Conservation (phyloP, 768 basidiomycete genomes). For the Lanmaoa pseudosensibilis region DNA sequence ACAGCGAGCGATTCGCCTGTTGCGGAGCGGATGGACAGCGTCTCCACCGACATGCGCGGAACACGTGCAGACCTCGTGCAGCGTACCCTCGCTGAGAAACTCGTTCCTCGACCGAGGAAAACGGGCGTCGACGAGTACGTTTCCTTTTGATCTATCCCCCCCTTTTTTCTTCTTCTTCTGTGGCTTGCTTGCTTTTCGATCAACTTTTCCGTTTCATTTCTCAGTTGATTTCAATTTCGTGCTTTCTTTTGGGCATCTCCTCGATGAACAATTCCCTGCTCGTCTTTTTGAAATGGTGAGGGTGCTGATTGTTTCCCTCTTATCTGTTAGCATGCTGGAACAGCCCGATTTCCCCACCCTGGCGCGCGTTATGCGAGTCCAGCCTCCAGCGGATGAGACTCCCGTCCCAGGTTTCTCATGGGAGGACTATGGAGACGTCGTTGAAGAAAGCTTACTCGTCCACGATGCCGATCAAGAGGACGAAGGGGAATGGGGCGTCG, state of each 20-base stretch:
- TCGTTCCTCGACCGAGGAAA: constrained; percentile 63
- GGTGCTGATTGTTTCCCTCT: not conserved
- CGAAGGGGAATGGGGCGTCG: constrained; percentile 75
- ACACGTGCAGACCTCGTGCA: constrained; percentile 27
- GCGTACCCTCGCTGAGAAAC: constrained; percentile 58
- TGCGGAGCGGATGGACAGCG: constrained; percentile 34
- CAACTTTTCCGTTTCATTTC: not conserved
- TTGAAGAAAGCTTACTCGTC: constrained; percentile 38
- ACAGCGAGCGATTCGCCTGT: constrained; percentile 46
- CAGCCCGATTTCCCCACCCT: constrained; percentile 52
- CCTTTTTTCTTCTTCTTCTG: not conserved
- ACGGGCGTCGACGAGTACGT: constrained; percentile 73
- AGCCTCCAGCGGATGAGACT: constrained; percentile 53
- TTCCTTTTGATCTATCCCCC: not conserved
- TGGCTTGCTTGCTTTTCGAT: not conserved
- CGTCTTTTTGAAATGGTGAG: not conserved
- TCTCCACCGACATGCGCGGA: constrained; percentile 31
- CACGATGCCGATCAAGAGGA: constrained; percentile 70
- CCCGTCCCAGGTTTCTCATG: constrained; percentile 69
- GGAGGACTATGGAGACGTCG: constrained; percentile 75
- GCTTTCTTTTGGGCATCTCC: not conserved
- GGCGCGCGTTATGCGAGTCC: constrained; percentile 71
- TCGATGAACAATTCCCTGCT: not conserved
- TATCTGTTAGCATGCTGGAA: constrained; percentile 56
- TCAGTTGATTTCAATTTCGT: not conserved